Base-by-base conservation (phyloP, 306 rosid genomes). In the Senna tora region DNA sequence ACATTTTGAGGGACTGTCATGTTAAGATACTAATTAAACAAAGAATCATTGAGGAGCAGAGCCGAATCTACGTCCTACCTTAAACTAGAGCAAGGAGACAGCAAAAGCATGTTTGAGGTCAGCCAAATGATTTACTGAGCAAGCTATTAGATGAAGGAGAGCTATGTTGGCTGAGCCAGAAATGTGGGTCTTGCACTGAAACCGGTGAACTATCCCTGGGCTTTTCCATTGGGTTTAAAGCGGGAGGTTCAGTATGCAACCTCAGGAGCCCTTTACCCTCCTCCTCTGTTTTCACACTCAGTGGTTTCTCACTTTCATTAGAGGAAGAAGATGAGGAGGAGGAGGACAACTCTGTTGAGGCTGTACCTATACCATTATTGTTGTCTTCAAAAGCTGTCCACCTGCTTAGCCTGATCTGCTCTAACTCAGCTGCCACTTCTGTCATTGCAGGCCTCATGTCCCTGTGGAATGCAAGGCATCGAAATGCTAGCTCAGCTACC, bases 381-480 rank as follows among this genome's bases (percentile, higher is more conserved):
- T 70, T 86, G 55, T 79, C 80, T 77, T 76, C 89, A 0, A 81
- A 77, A 68, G 61, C 4, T 36, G 79, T 54, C 87, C 84, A 84
- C 69, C 69, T 73, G n/a, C 73, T 67, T 43, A 66, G 49, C 66
- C 86, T 84, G 9, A 85, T 84, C 17, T 84, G 82, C 43, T 91
- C 99, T 25, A 94, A 58, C 66, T 91, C 99, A 17, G 84, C 86
- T 9, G 89, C 89, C 66, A 91, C 99, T 77, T 94, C 99, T 59
- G 68, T 82, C 97, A 94, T 94, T 0, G 91, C 84, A 65, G 99
- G 99, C 63, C 99, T 88, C 92, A 87, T 86, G 68, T 94, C 99
- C 52, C 96, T 82, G 58, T 94, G 88, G 80, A 85, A 94, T 30
- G 99, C 96, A 33, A 94, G 84, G 78, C 99, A 94, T 57, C 97